A percentile compares a stretch with the other conserved stretches of the same genome.
Conservation (phyloP, 306 rosid genomes). For the Lathyrus aphaca region DNA sequence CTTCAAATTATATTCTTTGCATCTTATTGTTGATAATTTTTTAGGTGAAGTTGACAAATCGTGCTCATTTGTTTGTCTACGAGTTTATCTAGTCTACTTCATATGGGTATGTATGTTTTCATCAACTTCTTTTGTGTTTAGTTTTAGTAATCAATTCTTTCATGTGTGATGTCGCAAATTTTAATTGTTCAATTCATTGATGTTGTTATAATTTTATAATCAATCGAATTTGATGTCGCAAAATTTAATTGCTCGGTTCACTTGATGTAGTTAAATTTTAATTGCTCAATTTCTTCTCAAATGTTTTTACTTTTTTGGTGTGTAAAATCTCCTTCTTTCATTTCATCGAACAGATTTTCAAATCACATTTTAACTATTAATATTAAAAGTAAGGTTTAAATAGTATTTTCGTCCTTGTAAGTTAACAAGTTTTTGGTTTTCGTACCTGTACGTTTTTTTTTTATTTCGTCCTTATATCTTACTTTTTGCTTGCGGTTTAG, state of each 20-base stretch:
- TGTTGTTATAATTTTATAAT: background rate
- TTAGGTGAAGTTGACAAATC: too few species aligned
- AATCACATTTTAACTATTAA: background rate
- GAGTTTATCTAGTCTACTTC: background rate
- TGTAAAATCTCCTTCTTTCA: background rate
- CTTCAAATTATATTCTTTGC: too few species aligned
- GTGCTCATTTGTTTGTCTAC: background rate
- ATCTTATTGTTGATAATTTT: too few species aligned
- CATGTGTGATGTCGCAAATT: background rate
- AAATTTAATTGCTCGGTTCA: background rate
- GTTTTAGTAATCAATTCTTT: background rate
- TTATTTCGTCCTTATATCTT: too few species aligned
- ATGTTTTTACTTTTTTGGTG: too few species aligned
- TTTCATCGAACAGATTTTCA: background rate
- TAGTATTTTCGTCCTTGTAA: too few species aligned
- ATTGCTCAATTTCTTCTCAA: background rate
- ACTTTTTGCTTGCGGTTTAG: too few species aligned
- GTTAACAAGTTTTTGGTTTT: too few species aligned
- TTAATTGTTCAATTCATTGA: background rate
- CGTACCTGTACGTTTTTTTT: too few species aligned
- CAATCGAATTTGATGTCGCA: background rate
- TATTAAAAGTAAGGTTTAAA: too few species aligned
- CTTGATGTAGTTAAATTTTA: background rate
- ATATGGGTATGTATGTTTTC: conserved; percentile 13
- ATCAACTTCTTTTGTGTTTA: background rate